Conservation (phyloP, 331 rosid species). For the Prunus yedoensis region DNA sequence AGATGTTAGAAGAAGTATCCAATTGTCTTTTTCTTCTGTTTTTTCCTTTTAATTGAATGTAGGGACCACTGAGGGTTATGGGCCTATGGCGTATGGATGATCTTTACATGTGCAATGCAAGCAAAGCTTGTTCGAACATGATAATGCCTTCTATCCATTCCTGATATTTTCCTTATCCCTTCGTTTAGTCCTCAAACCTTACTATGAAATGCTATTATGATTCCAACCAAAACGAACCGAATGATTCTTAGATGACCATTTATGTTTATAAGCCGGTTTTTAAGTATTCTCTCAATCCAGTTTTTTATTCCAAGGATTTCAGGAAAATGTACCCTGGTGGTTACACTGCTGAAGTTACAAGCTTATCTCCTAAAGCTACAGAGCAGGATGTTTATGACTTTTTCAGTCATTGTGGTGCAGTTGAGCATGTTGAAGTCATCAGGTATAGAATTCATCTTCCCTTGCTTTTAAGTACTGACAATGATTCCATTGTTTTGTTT, state of each 20-base stretch:
- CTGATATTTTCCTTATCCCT: slow-evolving; percentile 36
- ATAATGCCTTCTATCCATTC: slow-evolving; percentile 34
- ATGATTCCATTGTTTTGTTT: neutral
- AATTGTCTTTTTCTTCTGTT: neutral
- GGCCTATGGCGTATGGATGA: slow-evolving; percentile 3
- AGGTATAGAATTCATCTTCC: slow-evolving; percentile 42
- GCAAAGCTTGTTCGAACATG: slow-evolving; percentile 20
- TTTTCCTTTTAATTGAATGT: neutral
- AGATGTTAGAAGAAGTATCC: slow-evolving; percentile 7
- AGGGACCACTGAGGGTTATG: slow-evolving; percentile 44
- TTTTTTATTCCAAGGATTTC: no score
- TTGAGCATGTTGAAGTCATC: slow-evolving; percentile 67
- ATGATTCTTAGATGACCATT: slow-evolving; percentile 7
- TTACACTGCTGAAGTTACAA: slow-evolving; percentile 70
- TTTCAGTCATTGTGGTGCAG: slow-evolving; percentile 65
- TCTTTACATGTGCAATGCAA: slow-evolving; percentile 13
- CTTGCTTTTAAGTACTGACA: slow-evolving; percentile 20
- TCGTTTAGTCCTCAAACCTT: slow-evolving; percentile 25
- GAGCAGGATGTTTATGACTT: slow-evolving; percentile 64
- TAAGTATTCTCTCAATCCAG: slow-evolving; percentile 23
- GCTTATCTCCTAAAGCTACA: slow-evolving; percentile 67
- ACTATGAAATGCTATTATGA: slow-evolving; percentile 1
- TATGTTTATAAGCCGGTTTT: slow-evolving; percentile 12
- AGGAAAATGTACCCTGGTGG: slow-evolving; percentile 55
- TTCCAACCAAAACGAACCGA: neutral